These are phyloP conservation scores for Ensete ventricosum DNA, from an alignment of 176 grass and related monocot species.

Conservation along the genomic window DNA sequence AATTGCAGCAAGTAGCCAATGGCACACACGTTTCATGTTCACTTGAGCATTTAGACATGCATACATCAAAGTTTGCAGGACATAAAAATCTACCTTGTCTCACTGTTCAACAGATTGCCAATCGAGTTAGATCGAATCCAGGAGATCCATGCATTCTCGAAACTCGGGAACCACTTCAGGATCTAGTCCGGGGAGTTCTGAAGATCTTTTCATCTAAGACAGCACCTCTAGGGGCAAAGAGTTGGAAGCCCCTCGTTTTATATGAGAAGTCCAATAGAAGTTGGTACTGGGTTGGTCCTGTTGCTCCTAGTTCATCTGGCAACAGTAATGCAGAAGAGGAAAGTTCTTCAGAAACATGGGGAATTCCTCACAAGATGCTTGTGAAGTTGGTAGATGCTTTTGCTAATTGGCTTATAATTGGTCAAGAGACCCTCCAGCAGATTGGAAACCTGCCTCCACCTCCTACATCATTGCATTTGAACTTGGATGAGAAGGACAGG, in stretches of 20 bases:
- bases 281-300: slow-evolving; percentile 77
- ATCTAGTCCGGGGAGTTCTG: slow-evolving; percentile 87
- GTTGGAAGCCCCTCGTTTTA: slow-evolving; percentile 69
- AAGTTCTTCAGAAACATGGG: slow-evolving; percentile 88
- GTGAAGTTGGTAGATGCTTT: slow-evolving; percentile 98
- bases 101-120: slow-evolving; percentile 77
- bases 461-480: slow-evolving; percentile 65
- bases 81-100: slow-evolving; percentile 35
- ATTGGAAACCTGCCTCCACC: slow-evolving; percentile 87
- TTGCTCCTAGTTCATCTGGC: slow-evolving; percentile 33
- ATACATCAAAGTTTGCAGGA: slow-evolving; percentile 26
- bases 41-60: slow-evolving; percentile 31
- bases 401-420: slow-evolving; percentile 98
- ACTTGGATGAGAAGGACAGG: slow-evolving; percentile 84
- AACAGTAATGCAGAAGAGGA: slow-evolving; percentile 67
- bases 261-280: slow-evolving; percentile 88
- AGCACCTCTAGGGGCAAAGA: slow-evolving; percentile 90
- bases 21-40: slow-evolving; percentile 28
- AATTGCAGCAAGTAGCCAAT: slow-evolving; percentile 28
- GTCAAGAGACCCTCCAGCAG: slow-evolving; percentile 95
- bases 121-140: slow-evolving; percentile 68
- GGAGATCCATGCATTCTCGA: slow-evolving; percentile 92
- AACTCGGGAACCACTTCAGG: slow-evolving; percentile 94
- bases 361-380: slow-evolving; percentile 99
- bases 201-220: slow-evolving; percentile 96